Evolutionary conservation across 2,329 filamentous ascomycete species (phyloP).

Genomic region (Ophiocordyceps sinensis): DNA sequence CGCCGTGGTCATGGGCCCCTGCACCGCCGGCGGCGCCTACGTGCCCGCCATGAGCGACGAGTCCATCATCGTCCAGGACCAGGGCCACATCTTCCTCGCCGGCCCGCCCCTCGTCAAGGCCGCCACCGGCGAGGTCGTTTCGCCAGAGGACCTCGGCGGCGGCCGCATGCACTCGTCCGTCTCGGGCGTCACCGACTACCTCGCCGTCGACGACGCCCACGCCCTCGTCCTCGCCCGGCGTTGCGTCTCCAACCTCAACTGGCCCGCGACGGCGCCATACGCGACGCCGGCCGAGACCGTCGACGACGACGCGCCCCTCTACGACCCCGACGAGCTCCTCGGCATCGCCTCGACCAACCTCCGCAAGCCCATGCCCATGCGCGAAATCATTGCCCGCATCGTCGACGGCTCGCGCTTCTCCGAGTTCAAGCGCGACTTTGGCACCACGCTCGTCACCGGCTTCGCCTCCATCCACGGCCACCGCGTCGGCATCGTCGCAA

Average conservation of each 20-base stretch:
- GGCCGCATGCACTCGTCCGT: conserved; percentile 81
- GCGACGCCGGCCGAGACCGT: conserved; percentile 37
- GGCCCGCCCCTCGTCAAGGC: conserved; percentile 92
- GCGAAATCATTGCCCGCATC: conserved; percentile 83
- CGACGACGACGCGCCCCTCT: conserved; percentile 53
- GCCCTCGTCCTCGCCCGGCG: conserved; percentile 74
- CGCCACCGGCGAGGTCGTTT: conserved; percentile 84
- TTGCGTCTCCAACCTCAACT: conserved; percentile 81
- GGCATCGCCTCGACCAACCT: conserved; percentile 88
- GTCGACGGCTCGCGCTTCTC: conserved; percentile 83
- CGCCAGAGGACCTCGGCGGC: conserved; percentile 79
- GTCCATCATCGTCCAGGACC: conserved; percentile 87
- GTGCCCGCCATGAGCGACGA: conserved; percentile 97
- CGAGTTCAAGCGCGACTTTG: conserved; percentile 91
- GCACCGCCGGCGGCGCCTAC: conserved; percentile 90
- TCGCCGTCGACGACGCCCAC: conserved; percentile 88
- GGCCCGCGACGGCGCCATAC: conserved; percentile 67
- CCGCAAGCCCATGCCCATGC: conserved; percentile 68
- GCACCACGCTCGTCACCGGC: conserved; percentile 76
- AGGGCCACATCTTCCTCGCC: conserved; percentile 95
- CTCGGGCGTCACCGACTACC: conserved; percentile 87
- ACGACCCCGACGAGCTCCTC: conserved; percentile 64
- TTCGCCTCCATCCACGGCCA: conserved; percentile 86
- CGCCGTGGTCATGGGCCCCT: conserved; percentile 91
- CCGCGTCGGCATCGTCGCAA: conserved; percentile 83